A percentile compares a stretch with the other conserved stretches of the same genome.
phyloP scores from a whole-genome alignment of 208 protist species.

The Wallacemonas sp. region DNA sequence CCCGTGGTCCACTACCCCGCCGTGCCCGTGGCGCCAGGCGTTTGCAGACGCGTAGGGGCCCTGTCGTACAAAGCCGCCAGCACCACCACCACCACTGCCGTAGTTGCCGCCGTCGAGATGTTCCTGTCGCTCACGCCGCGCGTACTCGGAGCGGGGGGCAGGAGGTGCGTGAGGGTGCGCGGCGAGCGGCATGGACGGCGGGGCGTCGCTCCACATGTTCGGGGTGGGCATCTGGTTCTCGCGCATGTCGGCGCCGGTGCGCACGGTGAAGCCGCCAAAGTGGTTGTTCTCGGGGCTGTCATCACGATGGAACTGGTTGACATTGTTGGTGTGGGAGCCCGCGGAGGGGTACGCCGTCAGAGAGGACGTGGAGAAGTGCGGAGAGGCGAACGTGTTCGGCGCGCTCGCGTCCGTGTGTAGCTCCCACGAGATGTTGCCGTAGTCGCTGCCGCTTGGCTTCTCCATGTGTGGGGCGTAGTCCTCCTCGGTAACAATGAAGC shows the following conservation, averaged over 20 bases:
- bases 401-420: not conserved
- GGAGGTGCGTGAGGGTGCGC: no score
- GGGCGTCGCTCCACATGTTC: not conserved
- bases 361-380: conserved; percentile 1
- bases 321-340: not conserved
- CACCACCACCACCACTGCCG: no score
- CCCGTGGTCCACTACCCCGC: not conserved
- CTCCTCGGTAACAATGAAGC: conserved; percentile 9
- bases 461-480: conserved; percentile 7
- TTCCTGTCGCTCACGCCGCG: not conserved
- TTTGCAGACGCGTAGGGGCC: no score
- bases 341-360: not conserved
- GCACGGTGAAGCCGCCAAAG: conserved; percentile 4
- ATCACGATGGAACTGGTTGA: not conserved
- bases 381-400: not conserved
- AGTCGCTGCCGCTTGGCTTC: conserved; percentile 5
- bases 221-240: not conserved
- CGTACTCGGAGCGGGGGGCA: not conserved
- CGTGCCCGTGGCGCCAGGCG: not conserved
- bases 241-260: not conserved
- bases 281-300: not conserved
- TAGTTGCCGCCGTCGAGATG: no score
- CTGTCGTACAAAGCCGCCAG: no score
- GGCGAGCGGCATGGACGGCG: not conserved
- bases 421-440: conserved; percentile 4